Base-by-base conservation (phyloP, 73 alveolate species). In the Paramecium primaurelia region DNA sequence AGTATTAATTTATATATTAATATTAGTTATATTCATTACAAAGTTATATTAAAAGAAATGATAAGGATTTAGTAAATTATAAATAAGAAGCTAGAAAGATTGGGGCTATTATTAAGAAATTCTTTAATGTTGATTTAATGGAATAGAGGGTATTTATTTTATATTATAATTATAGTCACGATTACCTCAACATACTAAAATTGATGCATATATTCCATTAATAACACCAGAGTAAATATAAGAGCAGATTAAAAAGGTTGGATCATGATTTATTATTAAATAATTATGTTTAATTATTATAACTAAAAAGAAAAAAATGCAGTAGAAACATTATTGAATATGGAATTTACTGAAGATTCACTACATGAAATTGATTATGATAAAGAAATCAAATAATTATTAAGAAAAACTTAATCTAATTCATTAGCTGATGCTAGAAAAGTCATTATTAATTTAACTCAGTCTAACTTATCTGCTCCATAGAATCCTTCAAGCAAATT, bases 21-120 rank as follows among this genome's bases (percentile, higher is more conserved):
- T n/a, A 9, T 34, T 10, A 89, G 94, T 22, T 64, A 11, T 89
- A 68, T 36, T 59, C 88, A 25, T 47, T 71, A 30, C 36, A 73
- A 60, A 89, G 94, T 18, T 89, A 59, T 60, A 89, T 89, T 4
- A 89, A 71, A 51, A 89, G 84, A 59, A 85, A 89, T 47, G 90
- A 68, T 16, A 89, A 89, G 11, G 71, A 44, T n/a, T 20, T 45
- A 10, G 80, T 89, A n/a, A 30, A 77, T 38, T 89, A 89, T 49
- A 77, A 71, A 36, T 25, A 77, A 18, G 90, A 89, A 89, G 59
- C 94, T 32, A 71, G 94, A 71, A 71, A 71, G 5, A 38, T 89
- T 18, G 92, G 89, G 2, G 86, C 94, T 6, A 89, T 89, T n/a
- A 69, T 89, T n/a, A 71, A 89, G 40, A 89, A 71, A 22, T 89